Base-by-base conservation (phyloP, 345 rosid genomes). In the Erucastrum elatum region DNA sequence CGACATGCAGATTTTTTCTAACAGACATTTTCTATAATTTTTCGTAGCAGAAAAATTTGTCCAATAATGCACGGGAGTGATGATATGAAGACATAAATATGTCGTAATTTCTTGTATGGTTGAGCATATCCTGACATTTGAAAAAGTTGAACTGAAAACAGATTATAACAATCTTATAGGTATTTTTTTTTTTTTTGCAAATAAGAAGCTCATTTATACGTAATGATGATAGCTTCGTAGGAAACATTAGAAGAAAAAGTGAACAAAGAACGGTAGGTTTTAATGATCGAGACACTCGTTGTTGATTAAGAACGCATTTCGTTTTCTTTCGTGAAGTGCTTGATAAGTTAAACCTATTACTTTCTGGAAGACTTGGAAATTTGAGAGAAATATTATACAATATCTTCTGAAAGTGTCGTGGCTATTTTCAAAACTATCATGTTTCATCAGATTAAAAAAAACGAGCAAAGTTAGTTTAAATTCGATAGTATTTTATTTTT, bases 251-350 rank as follows among this genome's bases (percentile, higher is more conserved):
- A 4, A 29, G 6, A 25, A 21, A 49, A 79, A 75, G 64, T 74
- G 71, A 30, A 55, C 71, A 80, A 73, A 68, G 78, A 80, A 80
- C 71, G 82, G 82, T 74, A 74, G 79, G 82, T 80, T 74, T 2
- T 69, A 75, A 64, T 69, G 82, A 80, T 74, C 53, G 53, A 31
- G 82, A 80, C 82, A 80, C 30, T 68, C 41, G 68, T 78, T 2
- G 4, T 72, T 72, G 58, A 78, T 74, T 62, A 12, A 27, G 27
- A 49, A 68, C 34, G 49, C 70, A 68, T 67, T 74, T 79, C 70
- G 29, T 66, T 80, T 74, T 80, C 82, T 16, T 51, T 51, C 61
- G 4, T 80, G 78, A 74, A 68, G 82, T 80, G 82, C 11, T 46
- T 68, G 9, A 53, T 63, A 80, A 79, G 79, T 68, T 68, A 74